Percentiles rank a stretch among this genome's conserved stretches.
phyloP scores from a whole-genome alignment of 148 eudicot species.

The Nepenthes mirabilis region DNA sequence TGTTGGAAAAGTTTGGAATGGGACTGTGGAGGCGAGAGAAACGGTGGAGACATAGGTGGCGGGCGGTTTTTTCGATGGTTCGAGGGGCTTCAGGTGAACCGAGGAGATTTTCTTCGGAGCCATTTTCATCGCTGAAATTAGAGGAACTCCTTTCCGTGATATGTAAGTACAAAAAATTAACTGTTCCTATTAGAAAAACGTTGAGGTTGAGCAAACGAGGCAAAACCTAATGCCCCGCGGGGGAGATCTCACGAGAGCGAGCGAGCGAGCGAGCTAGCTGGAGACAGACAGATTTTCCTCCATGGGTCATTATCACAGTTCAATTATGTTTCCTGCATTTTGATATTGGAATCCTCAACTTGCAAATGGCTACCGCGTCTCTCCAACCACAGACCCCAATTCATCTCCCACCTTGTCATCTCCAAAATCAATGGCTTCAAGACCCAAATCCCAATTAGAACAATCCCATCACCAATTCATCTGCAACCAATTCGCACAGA shows the following conservation, averaged over 20 bases:
- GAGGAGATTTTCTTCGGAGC: not conserved
- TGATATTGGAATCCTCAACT: no score
- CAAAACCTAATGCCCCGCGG: no score
- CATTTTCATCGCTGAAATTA: not conserved
- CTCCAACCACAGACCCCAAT: not conserved
- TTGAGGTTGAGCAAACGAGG: no score
- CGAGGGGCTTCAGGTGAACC: slow-evolving; percentile 3
- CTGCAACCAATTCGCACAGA: slow-evolving; percentile 19
- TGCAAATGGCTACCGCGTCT: not conserved
- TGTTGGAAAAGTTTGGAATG: slow-evolving; percentile 17
- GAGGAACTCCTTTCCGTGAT: no score
- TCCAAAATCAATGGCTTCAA: slow-evolving; percentile 5
- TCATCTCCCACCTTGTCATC: slow-evolving; percentile 4
- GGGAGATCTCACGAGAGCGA: no score
- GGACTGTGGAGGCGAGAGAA: not conserved
- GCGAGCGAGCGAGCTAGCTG: no score
- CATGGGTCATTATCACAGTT: no score
- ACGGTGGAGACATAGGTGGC: not conserved
- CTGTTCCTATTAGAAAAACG: no score
- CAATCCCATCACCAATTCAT: not conserved
- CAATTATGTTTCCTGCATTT: no score
- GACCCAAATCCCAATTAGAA: not conserved
- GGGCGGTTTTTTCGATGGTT: not conserved
- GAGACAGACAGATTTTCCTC: no score
- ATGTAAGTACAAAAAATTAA: no score